Evolutionary conservation across 2,329 filamentous ascomycete species (phyloP), one percentile per base, ranked within the genome.

Genomic region (Niveomyces coronatus): DNA sequence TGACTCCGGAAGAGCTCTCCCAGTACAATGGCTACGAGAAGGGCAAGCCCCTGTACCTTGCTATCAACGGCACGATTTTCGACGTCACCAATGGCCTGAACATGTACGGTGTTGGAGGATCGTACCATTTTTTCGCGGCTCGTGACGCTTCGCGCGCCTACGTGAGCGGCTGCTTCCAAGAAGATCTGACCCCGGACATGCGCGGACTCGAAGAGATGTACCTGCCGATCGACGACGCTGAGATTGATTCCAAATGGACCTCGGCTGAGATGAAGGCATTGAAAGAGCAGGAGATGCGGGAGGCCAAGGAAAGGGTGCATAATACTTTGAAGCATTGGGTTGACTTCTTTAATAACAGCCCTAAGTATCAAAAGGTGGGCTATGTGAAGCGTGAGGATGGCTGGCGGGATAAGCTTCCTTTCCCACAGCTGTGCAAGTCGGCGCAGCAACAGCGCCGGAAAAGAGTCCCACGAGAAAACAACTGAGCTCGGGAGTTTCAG

Each of bases 131-230:
- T 63, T 94, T 98, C 59, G 76, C 87, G 0, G 91, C 89, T 44
- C 71, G 72, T 45, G 91, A 98, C 61, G 88, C 89, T 23, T 78
- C 83, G 11, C 81, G 91, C 34, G 86, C 81, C 15, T 98, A 87
- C 60, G 79, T 98, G 9, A 96, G 91, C 3, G 86, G 85, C 14
- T 98, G 91, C 60, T 98, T 98, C 64, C 66, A 75, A 27, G 81
- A 86, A 46, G 91, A 98, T 66, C 68, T 79, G 22, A 91, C 80
- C 2, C 71, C 83, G 4, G 91, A 98, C 63, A 64, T 95, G 57
- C 75, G 84, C 44, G 91, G 91, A 31, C 81, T 85, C 4, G 91
- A 96, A 63, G 73, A 79, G 45, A 91, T 93, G 74, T 96, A 77
- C 61, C 56, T 89, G 8, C 77, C 77, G 2, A 49, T 76, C 23